Evolutionary conservation across 2,329 filamentous ascomycete species (phyloP).

Genomic region (Juglanconis oblonga): DNA sequence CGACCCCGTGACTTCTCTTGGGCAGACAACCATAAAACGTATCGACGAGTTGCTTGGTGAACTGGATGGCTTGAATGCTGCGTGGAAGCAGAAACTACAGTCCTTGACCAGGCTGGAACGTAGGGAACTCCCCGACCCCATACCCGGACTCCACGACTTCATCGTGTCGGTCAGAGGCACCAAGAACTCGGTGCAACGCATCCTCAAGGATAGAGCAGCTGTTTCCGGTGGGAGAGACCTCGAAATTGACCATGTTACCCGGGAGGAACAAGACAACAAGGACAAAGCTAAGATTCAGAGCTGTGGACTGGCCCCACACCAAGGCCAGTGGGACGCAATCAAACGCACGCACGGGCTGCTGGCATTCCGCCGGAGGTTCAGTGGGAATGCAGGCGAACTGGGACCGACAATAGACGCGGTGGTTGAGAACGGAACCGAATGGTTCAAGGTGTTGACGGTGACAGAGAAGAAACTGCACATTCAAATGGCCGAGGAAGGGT

Average conservation of each 20-base stretch:
- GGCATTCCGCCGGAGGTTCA: constrained; percentile 17
- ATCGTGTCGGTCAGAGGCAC: constrained; percentile 15
- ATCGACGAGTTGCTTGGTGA: constrained; percentile 12
- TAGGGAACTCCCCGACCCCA: constrained; percentile 12
- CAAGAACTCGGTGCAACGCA: constrained; percentile 13
- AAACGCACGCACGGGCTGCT: constrained; percentile 17
- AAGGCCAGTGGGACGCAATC: constrained; percentile 17
- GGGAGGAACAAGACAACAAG: constrained; percentile 17
- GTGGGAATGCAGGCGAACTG: constrained; percentile 2
- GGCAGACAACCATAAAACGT: constrained; percentile 3
- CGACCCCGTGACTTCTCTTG: constrained; percentile 4
- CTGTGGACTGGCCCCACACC: constrained; percentile 11
- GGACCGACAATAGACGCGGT: constrained; percentile 17
- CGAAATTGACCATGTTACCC: background rate
- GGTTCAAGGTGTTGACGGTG: constrained; percentile 17
- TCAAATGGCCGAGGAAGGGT: constrained; percentile 19
- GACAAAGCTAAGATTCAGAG: constrained; percentile 10
- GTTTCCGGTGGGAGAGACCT: background rate
- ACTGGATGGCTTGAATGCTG: constrained; percentile 10
- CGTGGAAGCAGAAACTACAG: constrained; percentile 13
- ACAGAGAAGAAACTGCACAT: constrained; percentile 17
- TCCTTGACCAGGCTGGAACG: constrained; percentile 15
- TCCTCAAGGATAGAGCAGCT: constrained; percentile 5
- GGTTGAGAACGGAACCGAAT: constrained; percentile 17
- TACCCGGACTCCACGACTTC: constrained; percentile 18